Evolutionary conservation across 148 eudicot genomes (phyloP), one percentile per base, ranked within the genome.

Genomic region (Suaeda aralocaspica): DNA sequence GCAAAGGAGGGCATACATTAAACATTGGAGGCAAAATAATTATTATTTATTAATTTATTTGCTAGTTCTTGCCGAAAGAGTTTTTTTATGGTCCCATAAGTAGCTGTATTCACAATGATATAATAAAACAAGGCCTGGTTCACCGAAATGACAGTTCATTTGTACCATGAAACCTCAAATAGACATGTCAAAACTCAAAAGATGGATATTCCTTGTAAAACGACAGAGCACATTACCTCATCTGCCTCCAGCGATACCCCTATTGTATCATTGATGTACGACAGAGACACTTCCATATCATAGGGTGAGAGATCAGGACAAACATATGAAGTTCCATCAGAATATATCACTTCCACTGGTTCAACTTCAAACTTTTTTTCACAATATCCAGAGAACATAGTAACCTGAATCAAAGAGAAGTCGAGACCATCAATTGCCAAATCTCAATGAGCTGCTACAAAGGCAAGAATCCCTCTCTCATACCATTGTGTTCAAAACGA

Each of bases 401-500:
- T 83, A 36, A 94, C 98, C 98, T 94, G 72, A 77, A 71, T 46
- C 33, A 68, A 71, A 46, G 6, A 76, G 29, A 48, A n/a, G n/a
- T n/a, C n/a, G n/a, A n/a, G n/a, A 71, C 58, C 44, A 72, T n/a
- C 63, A 41, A n/a, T 26, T 68, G 56, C 57, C 42, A 72, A 62
- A 71, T 69, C 33, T 69, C 41, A 67, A 66, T 22, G 19, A 56
- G 22, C 31, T 64, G 63, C 49, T 44, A 66, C 8, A 22, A 69
- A 64, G 5, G 25, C 60, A 29, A 19, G 42, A 5, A 57, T 34
- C 24, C 5, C 15, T 48, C 22, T 11, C 49, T 45, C 66, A 70
- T 74, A 94, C 98, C 90, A 94, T 76, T 68, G 98, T 94, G 82
- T 94, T 94, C 75, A 94, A 80, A 61, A 94, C 99, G 81, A 89